Percentiles rank a stretch among this genome's conserved stretches.
Evolutionary conservation across 2,329 filamentous ascomycete species (phyloP).

Genomic region (Juglanconis oblonga): DNA sequence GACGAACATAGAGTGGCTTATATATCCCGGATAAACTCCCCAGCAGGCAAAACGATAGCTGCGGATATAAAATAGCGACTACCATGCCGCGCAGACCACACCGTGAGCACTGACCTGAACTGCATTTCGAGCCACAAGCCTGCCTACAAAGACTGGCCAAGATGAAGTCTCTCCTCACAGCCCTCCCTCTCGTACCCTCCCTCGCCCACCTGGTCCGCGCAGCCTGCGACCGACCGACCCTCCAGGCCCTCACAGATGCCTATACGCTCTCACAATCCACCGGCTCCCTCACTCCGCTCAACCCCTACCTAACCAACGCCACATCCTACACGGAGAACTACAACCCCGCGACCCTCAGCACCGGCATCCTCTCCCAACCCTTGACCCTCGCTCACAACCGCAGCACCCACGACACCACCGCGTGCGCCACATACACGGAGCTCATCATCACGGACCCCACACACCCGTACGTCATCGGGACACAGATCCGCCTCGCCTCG

Average conservation of each 20-base stretch:
- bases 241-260: constrained; percentile 19
- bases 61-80: no score
- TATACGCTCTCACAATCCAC: constrained; percentile 24
- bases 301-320: constrained; percentile 9
- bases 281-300: constrained; percentile 19
- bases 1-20: no score
- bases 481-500: constrained; percentile 30
- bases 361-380: constrained; percentile 30
- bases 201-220: neutral
- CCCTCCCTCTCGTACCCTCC: neutral
- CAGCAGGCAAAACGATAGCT: no score
- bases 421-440: constrained; percentile 36
- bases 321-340: constrained; percentile 32
- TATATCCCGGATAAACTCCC: no score
- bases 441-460: constrained; percentile 28
- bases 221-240: constrained; percentile 19
- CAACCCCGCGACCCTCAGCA: constrained; percentile 26
- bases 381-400: constrained; percentile 34
- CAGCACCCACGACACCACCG: constrained; percentile 34
- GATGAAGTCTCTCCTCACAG: neutral
- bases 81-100: no score
- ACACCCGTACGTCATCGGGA: constrained; percentile 35
- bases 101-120: neutral
- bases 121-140: neutral
- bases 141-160: neutral